phyloP scores from a whole-genome alignment of 2,329 filamentous ascomycete species.

The Diplodia seriata region DNA sequence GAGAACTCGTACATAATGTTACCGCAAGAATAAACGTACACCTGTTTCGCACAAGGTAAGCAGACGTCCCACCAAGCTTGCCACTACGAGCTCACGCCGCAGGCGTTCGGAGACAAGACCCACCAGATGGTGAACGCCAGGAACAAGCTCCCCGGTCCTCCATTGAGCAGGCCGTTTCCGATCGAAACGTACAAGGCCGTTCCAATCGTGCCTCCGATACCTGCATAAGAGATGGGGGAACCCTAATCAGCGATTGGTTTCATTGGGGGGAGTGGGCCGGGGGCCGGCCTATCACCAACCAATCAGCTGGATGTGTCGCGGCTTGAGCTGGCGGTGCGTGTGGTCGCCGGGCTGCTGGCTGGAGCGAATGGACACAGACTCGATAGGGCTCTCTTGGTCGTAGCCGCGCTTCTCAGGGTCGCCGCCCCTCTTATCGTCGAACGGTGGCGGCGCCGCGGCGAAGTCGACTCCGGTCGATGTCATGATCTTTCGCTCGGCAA shows the following conservation, averaged over 20 bases:
- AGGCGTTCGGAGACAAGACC: neutral
- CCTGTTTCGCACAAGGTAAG: conserved; percentile 39
- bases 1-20: conserved; percentile 47
- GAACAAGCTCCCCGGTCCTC: conserved; percentile 56
- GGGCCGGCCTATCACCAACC: conserved; percentile 37
- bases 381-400: conserved; percentile 35
- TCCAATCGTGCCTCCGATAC: conserved; percentile 55
- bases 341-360: conserved; percentile 39
- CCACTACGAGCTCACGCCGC: neutral
- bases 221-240: conserved; percentile 6
- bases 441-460: conserved; percentile 34
- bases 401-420: conserved; percentile 41
- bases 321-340: conserved; percentile 55
- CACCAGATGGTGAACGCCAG: conserved; percentile 56
- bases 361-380: conserved; percentile 24
- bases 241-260: conserved; percentile 7
- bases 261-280: neutral
- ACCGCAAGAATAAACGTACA: conserved; percentile 52
- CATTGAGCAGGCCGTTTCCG: conserved; percentile 54
- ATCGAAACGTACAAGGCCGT: conserved; percentile 58
- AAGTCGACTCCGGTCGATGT: conserved; percentile 46
- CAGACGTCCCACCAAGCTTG: neutral
- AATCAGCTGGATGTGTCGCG: conserved; percentile 57
- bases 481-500: conserved; percentile 38
- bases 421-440: conserved; percentile 37